A percentile compares a stretch with the other conserved stretches of the same genome.
Conservation (phyloP, 225 moss, liverwort and hornwort genomes). For the Polytrichum formosum region DNA sequence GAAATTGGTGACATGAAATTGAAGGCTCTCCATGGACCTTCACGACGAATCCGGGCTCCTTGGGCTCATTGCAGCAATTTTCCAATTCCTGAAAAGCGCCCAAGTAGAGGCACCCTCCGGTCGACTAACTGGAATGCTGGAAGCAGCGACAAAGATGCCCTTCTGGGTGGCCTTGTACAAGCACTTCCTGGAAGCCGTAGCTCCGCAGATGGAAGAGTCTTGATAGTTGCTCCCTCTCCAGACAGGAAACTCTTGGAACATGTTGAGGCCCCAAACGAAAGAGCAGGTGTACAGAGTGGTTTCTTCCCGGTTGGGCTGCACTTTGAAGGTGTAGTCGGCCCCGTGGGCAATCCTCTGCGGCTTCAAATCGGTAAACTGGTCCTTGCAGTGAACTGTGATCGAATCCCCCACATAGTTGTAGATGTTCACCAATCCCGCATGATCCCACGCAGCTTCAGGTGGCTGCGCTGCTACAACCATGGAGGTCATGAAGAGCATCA, state of each 20-base stretch:
- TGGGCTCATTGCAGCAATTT: background rate
- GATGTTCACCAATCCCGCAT: too few species aligned
- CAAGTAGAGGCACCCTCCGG: background rate
- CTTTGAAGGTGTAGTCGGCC: constrained; percentile 14
- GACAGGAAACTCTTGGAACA: constrained; percentile 13
- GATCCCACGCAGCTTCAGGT: too few species aligned
- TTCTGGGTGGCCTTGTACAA: constrained; percentile 21
- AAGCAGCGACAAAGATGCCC: constrained; percentile 12
- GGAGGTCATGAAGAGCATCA: too few species aligned
- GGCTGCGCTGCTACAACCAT: too few species aligned
- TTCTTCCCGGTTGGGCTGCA: background rate
- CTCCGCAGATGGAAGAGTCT: background rate
- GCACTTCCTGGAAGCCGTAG: background rate
- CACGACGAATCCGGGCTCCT: background rate
- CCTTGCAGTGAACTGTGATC: too few species aligned
- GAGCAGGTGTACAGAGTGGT: constrained; percentile 11
- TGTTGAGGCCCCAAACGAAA: constrained; percentile 9
- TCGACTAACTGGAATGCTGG: background rate
- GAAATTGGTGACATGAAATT: background rate
- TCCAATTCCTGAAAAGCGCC: constrained; percentile 1
- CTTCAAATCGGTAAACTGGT: too few species aligned
- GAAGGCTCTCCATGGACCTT: too few species aligned
- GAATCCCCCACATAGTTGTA: too few species aligned
- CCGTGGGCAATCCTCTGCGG: background rate
- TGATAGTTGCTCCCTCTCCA: constrained; percentile 18